These are phyloP conservation scores for Salvia splendens DNA, from an alignment of 257 asterid genomes.

Conservation along the genomic window DNA sequence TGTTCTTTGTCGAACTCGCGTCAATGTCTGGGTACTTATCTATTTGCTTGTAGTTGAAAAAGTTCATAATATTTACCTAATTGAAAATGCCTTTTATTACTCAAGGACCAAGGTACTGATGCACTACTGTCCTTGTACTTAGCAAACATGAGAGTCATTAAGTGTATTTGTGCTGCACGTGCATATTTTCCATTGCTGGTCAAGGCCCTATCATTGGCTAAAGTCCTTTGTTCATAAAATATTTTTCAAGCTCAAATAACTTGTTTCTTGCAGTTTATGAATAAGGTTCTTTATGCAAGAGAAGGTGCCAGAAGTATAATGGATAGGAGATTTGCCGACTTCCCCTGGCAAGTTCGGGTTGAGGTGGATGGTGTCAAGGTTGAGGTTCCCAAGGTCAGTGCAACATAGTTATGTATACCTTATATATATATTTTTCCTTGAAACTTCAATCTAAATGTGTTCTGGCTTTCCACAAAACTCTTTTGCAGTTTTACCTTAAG, in stretches of 20 bases:
- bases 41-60: not conserved
- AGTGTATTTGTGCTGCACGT: conserved; percentile 21
- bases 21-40: not conserved
- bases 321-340: conserved; percentile 90
- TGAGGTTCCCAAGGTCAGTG: conserved; percentile 94
- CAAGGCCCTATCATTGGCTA: conserved; percentile 22
- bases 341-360: conserved; percentile 91
- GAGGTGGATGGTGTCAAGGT: conserved; percentile 94
- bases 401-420: conserved; percentile 13
- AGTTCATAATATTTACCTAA: not conserved
- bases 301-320: conserved; percentile 96
- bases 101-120: not conserved
- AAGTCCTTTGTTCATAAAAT: conserved; percentile 23
- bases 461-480: not conserved
- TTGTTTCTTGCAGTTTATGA: conserved; percentile 82
- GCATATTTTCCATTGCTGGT: conserved; percentile 22
- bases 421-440: not conserved
- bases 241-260: conserved; percentile 31
- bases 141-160: conserved; percentile 14
- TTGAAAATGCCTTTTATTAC: conserved; percentile 15
- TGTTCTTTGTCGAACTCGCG: conserved; percentile 4
- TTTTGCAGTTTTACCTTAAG: conserved; percentile 6
- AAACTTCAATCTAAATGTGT: conserved; percentile 18
- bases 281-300: conserved; percentile 96
- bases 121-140: not conserved